A percentile compares a stretch with the other conserved stretches of the same genome.
These are phyloP conservation scores for Clavulina sp. DNA, from an alignment of 768 basidiomycete species.

Conservation along the genomic window DNA sequence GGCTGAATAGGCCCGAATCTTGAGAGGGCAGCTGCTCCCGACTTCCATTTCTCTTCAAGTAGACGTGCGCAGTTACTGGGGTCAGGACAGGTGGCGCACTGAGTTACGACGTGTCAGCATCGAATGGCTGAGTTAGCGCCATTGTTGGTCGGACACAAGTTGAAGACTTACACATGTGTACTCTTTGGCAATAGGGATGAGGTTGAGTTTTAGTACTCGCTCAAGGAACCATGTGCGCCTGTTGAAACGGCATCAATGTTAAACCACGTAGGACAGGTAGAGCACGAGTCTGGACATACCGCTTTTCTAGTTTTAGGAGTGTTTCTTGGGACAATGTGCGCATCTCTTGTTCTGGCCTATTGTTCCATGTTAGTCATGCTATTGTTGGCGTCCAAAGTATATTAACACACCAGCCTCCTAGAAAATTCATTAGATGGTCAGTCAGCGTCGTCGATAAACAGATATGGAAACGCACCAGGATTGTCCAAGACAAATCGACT, in stretches of 20 bases:
- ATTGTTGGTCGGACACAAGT: background rate
- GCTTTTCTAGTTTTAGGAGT: slow-evolving; percentile 73
- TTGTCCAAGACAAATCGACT: slow-evolving; percentile 88
- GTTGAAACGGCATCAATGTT: background rate
- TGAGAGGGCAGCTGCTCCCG: slow-evolving; percentile 73
- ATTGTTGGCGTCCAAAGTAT: too few species aligned
- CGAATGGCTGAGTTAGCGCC: background rate
- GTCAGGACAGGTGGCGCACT: slow-evolving; percentile 81
- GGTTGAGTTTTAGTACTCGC: slow-evolving; percentile 77
- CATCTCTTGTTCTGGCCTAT: slow-evolving; percentile 36
- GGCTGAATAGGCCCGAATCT: slow-evolving; percentile 82
- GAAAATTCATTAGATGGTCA: too few species aligned
- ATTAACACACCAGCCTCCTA: too few species aligned
- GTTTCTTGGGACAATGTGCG: slow-evolving; percentile 71
- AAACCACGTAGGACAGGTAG: background rate
- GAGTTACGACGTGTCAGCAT: too few species aligned
- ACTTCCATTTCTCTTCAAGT: slow-evolving; percentile 86
- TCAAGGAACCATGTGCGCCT: slow-evolving; percentile 94
- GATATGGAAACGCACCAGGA: slow-evolving; percentile 58
- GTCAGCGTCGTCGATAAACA: too few species aligned
- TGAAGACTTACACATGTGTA: slow-evolving; percentile 67
- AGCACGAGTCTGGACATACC: slow-evolving; percentile 25
- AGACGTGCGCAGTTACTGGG: slow-evolving; percentile 57
- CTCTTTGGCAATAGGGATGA: slow-evolving; percentile 77
- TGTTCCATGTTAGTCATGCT: slow-evolving; percentile 1